phyloP scores from a whole-genome alignment of 371 early-diverging fungal genomes.

The Mucor saturninus region DNA sequence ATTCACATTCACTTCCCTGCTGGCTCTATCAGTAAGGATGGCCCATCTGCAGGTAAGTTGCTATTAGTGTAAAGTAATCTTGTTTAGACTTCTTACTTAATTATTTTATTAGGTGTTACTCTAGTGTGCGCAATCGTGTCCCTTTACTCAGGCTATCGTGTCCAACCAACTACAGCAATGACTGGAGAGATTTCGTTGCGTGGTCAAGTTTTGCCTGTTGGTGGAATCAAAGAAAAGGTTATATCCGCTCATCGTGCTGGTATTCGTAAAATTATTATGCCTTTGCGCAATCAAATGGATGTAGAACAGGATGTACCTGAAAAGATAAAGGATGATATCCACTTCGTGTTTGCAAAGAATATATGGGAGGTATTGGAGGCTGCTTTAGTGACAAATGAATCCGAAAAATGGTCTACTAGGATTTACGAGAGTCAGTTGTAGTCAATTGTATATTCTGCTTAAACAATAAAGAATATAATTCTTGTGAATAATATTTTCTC shows the following conservation, averaged over 20 bases:
- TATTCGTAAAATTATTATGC: slow-evolving; percentile 63
- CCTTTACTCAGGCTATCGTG: slow-evolving; percentile 63
- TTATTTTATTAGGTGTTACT: slow-evolving; percentile 52
- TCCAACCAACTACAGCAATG: slow-evolving; percentile 69
- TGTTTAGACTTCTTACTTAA: neutral
- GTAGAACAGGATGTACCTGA: slow-evolving; percentile 67
- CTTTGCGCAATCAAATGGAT: slow-evolving; percentile 57
- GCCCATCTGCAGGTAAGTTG: slow-evolving; percentile 57
- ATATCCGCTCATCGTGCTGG: slow-evolving; percentile 84
- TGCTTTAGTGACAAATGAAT: slow-evolving; percentile 45
- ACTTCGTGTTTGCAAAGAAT: slow-evolving; percentile 67
- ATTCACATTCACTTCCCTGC: slow-evolving; percentile 87
- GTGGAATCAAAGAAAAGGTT: slow-evolving; percentile 88
- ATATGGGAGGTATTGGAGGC: slow-evolving; percentile 68
- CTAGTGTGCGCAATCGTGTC: slow-evolving; percentile 80
- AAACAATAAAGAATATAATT: too few species aligned
- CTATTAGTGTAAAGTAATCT: neutral
- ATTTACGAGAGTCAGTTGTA: slow-evolving; percentile 19
- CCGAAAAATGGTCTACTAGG: neutral
- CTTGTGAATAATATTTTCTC: too few species aligned
- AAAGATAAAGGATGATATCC: slow-evolving; percentile 64
- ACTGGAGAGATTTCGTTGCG: slow-evolving; percentile 88
- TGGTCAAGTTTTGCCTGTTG: slow-evolving; percentile 82
- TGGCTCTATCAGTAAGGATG: slow-evolving; percentile 86
- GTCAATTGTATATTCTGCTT: neutral